Percentiles rank a stretch among this genome's conserved stretches.
Evolutionary conservation across 371 early-diverging fungal genomes (phyloP).

Genomic region (Quaeritorhiza haematococci): DNA sequence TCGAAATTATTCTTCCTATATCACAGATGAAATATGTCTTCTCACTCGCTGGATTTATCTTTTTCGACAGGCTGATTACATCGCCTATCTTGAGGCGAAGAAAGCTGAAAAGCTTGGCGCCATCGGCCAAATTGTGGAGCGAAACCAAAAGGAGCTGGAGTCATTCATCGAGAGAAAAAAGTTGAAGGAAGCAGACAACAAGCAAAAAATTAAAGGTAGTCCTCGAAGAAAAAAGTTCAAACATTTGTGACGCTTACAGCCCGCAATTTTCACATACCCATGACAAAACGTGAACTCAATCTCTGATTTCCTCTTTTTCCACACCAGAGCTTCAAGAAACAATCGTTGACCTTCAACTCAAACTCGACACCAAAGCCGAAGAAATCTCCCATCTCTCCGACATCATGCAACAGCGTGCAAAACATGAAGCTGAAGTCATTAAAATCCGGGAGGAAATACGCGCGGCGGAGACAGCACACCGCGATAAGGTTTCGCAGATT

Average conservation of each 20-base stretch:
- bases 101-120: constrained; percentile 29
- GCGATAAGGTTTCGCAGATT: constrained; percentile 17
- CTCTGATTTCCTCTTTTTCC: background rate
- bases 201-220: constrained; percentile 27
- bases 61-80: constrained; percentile 32
- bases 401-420: constrained; percentile 31
- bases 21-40: no score
- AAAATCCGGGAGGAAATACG: constrained; percentile 32
- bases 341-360: constrained; percentile 31
- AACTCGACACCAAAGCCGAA: constrained; percentile 32
- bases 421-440: constrained; percentile 38
- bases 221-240: no score
- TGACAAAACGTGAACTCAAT: background rate
- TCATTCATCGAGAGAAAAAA: constrained; percentile 14
- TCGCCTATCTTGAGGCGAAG: constrained; percentile 33
- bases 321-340: constrained; percentile 17
- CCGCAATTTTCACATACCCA: background rate
- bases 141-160: constrained; percentile 30
- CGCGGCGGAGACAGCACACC: constrained; percentile 28
- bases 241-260: background rate
- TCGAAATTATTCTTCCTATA: no score
- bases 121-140: constrained; percentile 26
- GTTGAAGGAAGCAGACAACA: constrained; percentile 25
- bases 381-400: constrained; percentile 38
- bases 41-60: background rate